phyloP scores from a whole-genome alignment of 371 early-diverging fungal genomes.

The Rozella allomycis region DNA sequence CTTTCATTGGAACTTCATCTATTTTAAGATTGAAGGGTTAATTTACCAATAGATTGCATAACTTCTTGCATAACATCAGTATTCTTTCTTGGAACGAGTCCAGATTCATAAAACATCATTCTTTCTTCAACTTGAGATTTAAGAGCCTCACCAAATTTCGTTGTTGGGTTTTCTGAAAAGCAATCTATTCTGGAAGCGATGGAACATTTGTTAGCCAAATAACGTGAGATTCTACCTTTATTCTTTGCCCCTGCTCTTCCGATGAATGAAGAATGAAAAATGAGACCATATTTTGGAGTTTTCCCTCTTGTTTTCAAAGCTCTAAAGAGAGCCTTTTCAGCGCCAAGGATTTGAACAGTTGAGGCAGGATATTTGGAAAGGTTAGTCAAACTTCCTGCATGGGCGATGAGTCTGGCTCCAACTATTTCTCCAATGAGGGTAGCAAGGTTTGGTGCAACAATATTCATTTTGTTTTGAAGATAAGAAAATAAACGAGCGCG shows the following conservation, averaged over 20 bases:
- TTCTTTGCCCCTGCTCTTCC: conserved; percentile 83
- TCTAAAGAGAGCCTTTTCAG: conserved; percentile 95
- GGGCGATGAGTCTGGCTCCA: conserved; percentile 82
- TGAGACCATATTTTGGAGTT: conserved; percentile 97
- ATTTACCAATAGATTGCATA: conserved; percentile 35
- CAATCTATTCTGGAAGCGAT: conserved; percentile 95
- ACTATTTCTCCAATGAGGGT: conserved; percentile 92
- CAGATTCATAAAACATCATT: conserved; percentile 73
- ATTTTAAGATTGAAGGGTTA: conserved; percentile 15
- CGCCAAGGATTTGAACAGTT: conserved; percentile 96
- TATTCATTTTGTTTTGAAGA: conserved; percentile 81
- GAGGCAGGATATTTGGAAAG: conserved; percentile 90
- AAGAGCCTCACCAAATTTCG: conserved; percentile 86
- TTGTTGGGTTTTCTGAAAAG: conserved; percentile 61
- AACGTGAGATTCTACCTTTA: conserved; percentile 95
- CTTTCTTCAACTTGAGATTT: conserved; percentile 88
- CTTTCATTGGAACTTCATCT: conserved; percentile 26
- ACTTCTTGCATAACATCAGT: conserved; percentile 80
- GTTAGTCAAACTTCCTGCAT: conserved; percentile 92
- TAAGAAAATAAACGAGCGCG: conserved; percentile 72
- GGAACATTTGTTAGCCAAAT: conserved; percentile 93
- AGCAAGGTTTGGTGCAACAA: conserved; percentile 92
- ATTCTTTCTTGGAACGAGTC: conserved; percentile 71
- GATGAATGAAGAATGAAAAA: conserved; percentile 89
- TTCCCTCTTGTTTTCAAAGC: conserved; percentile 92